phyloP scores from a whole-genome alignment of 768 basidiomycete genomes.

The Tremella fuciformis region DNA sequence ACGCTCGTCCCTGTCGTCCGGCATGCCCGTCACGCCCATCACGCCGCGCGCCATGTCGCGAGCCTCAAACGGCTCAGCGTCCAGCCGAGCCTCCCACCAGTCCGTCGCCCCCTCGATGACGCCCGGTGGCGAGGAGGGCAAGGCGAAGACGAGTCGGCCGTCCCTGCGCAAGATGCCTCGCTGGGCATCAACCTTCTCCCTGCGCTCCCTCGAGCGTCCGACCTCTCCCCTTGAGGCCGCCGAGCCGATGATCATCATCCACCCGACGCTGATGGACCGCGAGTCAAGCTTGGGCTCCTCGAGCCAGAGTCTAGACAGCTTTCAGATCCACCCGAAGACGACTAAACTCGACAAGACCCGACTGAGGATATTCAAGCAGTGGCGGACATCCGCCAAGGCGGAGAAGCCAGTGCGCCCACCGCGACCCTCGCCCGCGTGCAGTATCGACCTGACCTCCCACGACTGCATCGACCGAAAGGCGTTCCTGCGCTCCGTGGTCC shows the following conservation, averaged over 20 bases:
- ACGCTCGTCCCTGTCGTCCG: not conserved
- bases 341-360: slow-evolving; percentile 4
- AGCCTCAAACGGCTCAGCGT: not conserved
- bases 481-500: not conserved
- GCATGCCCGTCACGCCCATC: not conserved
- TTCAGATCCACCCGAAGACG: not conserved
- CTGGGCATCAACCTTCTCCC: not conserved
- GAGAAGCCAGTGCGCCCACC: too few relatives aligned
- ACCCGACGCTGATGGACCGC: not conserved
- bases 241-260: slow-evolving; percentile 3
- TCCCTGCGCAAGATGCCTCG: not conserved
- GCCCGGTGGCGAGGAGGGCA: not conserved
- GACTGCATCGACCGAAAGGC: not conserved
- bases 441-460: not conserved
- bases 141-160: not conserved
- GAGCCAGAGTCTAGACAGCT: not conserved
- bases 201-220: not conserved
- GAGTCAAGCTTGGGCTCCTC: too few relatives aligned
- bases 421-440: too few relatives aligned
- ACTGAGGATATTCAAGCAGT: slow-evolving; percentile 2
- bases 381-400: not conserved
- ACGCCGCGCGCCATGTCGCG: not conserved
- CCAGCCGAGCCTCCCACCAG: too few relatives aligned
- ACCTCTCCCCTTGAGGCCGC: too few relatives aligned
- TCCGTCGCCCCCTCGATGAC: not conserved